Conservation (phyloP, 2,329 filamentous ascomycete species). For the Fusarium phyllophilum region DNA sequence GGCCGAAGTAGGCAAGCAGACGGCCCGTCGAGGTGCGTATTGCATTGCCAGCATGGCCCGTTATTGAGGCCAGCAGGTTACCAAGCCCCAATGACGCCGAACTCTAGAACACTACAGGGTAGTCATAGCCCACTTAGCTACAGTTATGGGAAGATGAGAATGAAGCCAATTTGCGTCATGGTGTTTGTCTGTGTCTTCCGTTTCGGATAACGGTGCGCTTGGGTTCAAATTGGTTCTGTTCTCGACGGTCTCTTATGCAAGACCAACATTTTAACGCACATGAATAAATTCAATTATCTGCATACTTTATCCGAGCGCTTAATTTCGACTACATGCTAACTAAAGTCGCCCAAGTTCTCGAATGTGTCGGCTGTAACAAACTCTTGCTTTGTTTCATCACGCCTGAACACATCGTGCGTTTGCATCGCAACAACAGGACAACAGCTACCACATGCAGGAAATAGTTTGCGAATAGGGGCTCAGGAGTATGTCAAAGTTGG, state of each 20-base stretch:
- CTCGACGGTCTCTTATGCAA: constrained; percentile 23
- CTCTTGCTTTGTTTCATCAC: constrained; percentile 8
- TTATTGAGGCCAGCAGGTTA: constrained; percentile 37
- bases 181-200: constrained; percentile 16
- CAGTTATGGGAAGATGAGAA: constrained; percentile 29
- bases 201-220: constrained; percentile 37
- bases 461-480: constrained; percentile 27
- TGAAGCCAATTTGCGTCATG: constrained; percentile 40
- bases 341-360: constrained; percentile 6
- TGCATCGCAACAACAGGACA: constrained; percentile 29
- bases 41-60: constrained; percentile 41
- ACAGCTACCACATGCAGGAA: constrained; percentile 7
- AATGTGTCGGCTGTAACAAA: constrained; percentile 6
- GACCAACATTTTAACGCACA: constrained; percentile 9
- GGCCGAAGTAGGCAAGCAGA: constrained; percentile 14
- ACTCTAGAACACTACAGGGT: constrained; percentile 38
- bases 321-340: constrained; percentile 1
- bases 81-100: constrained; percentile 5
- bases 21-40: constrained; percentile 31
- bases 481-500: constrained; percentile 12
- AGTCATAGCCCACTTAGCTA: constrained; percentile 36
- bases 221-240: constrained; percentile 22
- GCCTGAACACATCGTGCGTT: constrained; percentile 8
- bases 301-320: constrained; percentile 21
- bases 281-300: constrained; percentile 14